These are phyloP conservation scores for Chlamydomonas asymmetrica DNA, from an alignment of 139 green algal genomes.

Conservation along the genomic window DNA sequence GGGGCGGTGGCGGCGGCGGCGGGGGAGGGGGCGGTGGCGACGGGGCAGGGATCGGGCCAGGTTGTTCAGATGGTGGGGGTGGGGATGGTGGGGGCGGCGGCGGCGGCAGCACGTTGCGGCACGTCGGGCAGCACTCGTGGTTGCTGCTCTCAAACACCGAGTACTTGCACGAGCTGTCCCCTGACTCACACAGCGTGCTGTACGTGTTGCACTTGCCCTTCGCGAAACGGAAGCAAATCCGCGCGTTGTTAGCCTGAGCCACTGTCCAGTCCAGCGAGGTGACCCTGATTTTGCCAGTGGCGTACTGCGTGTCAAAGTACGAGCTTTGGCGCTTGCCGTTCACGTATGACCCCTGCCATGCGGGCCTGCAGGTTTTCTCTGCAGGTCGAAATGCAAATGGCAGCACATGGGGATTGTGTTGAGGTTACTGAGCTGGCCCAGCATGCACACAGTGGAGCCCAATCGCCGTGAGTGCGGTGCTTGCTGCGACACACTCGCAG, in stretches of 20 bases:
- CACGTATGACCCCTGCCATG: too few species aligned
- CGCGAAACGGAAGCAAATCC: neutral
- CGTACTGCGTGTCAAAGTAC: neutral
- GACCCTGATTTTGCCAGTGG: neutral
- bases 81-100: neutral
- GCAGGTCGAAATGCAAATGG: too few species aligned
- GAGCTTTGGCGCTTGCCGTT: neutral
- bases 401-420: too few species aligned
- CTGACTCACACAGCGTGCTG: neutral
- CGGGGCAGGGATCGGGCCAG: too few species aligned
- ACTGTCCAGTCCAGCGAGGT: neutral
- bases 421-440: too few species aligned
- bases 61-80: neutral
- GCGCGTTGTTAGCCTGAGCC: neutral
- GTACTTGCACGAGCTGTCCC: neutral
- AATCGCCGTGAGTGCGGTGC: too few species aligned
- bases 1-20: too few species aligned
- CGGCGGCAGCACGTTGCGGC: neutral
- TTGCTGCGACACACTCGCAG: too few species aligned
- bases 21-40: too few species aligned
- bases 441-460: too few species aligned
- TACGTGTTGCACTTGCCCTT: neutral
- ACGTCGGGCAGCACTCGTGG: neutral
- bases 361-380: too few species aligned
- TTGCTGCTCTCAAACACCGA: neutral